A percentile compares a stretch with the other conserved stretches of the same genome.
Evolutionary conservation across 2,329 filamentous ascomycete genomes (phyloP).

Genomic region (Dothiorella sarmentorum): DNA sequence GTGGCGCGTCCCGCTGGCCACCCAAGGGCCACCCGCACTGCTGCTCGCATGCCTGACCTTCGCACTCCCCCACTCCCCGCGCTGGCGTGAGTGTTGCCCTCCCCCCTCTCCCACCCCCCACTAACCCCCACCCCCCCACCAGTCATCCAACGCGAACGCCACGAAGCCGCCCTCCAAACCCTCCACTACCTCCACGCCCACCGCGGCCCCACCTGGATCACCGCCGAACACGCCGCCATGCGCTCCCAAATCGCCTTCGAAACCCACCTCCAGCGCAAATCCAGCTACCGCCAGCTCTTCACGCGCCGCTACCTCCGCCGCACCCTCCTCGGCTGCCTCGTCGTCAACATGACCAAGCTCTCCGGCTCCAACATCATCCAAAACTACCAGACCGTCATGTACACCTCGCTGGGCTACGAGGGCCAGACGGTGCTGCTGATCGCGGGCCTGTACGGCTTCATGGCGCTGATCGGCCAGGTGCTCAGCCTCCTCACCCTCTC

Average conservation of each 20-base stretch:
- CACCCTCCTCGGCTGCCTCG: slow-evolving; percentile 33
- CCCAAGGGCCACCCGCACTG: slow-evolving; percentile 29
- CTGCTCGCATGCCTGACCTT: slow-evolving; percentile 20
- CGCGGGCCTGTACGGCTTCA: slow-evolving; percentile 37
- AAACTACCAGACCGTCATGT: slow-evolving; percentile 39
- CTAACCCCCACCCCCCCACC: too few species aligned
- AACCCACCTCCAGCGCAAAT: slow-evolving; percentile 21
- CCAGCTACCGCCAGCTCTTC: slow-evolving; percentile 24
- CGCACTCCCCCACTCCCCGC: slow-evolving; percentile 22
- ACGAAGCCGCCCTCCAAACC: slow-evolving; percentile 29
- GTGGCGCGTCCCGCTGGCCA: slow-evolving; percentile 37
- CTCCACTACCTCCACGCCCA: slow-evolving; percentile 25
- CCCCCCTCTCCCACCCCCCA: too few species aligned
- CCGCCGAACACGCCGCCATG: slow-evolving; percentile 29
- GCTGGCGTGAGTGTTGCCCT: slow-evolving; percentile 13
- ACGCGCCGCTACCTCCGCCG: slow-evolving; percentile 29
- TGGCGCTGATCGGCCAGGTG: slow-evolving; percentile 37
- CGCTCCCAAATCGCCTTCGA: slow-evolving; percentile 31
- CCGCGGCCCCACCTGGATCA: slow-evolving; percentile 24
- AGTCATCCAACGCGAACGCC: slow-evolving; percentile 25
- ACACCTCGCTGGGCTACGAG: slow-evolving; percentile 33
- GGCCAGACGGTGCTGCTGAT: slow-evolving; percentile 34
- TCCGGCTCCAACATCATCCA: slow-evolving; percentile 37
- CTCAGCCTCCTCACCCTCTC: slow-evolving; percentile 33
- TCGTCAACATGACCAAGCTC: slow-evolving; percentile 35